These are phyloP conservation scores for Sporodiniella umbellata DNA, from an alignment of 371 early-diverging fungal species.

Conservation along the genomic window DNA sequence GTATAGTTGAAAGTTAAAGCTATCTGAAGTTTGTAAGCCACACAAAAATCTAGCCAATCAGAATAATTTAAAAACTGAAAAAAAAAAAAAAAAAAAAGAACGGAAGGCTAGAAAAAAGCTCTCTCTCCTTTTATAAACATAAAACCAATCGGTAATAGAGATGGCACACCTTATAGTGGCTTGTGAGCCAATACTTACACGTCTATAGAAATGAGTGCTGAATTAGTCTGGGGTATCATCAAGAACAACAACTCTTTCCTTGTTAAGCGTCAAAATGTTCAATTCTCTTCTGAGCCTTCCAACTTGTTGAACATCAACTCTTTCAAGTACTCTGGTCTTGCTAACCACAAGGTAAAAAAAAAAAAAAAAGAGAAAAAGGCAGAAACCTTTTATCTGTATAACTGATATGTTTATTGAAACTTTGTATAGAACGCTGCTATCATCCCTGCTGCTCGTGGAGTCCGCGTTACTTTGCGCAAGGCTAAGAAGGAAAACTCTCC, in stretches of 20 bases:
- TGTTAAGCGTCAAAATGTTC: slow-evolving; percentile 82
- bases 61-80: neutral
- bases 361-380: neutral
- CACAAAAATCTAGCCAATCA: neutral
- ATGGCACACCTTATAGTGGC: slow-evolving; percentile 3
- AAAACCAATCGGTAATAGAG: slow-evolving; percentile 3
- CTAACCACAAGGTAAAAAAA: slow-evolving; percentile 66
- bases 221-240: slow-evolving; percentile 81
- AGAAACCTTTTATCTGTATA: too few species aligned
- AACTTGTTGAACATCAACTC: slow-evolving; percentile 85
- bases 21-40: too few species aligned
- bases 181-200: slow-evolving; percentile 2
- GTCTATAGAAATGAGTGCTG: slow-evolving; percentile 58
- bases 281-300: slow-evolving; percentile 78
- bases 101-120: neutral
- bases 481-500: slow-evolving; percentile 54
- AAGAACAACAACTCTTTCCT: slow-evolving; percentile 85
- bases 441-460: slow-evolving; percentile 60
- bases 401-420: too few species aligned
- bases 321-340: slow-evolving; percentile 85
- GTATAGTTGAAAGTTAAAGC: too few species aligned
- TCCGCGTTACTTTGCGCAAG: slow-evolving; percentile 65
- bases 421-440: slow-evolving; percentile 73
- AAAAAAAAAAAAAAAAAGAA: slow-evolving; percentile 1
- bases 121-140: too few species aligned